Evolutionary conservation across 441 rosid genomes (phyloP).

Genomic region (Gossypium gossypioides): DNA sequence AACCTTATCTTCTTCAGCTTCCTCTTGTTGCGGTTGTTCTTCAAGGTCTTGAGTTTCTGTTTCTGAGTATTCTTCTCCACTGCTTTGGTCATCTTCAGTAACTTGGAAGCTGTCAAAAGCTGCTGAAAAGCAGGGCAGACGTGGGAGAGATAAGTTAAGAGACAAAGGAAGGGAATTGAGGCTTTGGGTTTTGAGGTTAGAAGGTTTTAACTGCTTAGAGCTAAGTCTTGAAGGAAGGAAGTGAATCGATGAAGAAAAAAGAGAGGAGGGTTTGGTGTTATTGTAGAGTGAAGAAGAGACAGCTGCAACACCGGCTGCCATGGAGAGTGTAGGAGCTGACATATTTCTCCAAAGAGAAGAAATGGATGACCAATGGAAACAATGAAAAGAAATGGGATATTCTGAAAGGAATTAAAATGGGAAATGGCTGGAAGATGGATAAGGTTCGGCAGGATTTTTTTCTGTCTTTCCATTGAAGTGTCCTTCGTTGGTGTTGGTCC

Average conservation of each 20-base stretch:
- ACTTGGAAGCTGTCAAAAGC: constrained; percentile 25
- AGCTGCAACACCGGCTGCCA: constrained; percentile 29
- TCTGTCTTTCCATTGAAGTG: not conserved
- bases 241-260: constrained; percentile 12
- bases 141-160: constrained; percentile 19
- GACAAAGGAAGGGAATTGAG: constrained; percentile 19
- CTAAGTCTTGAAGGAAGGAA: constrained; percentile 23
- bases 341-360: constrained; percentile 15
- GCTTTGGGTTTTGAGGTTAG: constrained; percentile 30
- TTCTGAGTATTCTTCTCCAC: constrained; percentile 1
- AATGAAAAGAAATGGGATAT: not conserved
- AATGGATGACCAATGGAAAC: not conserved
- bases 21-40: constrained; percentile 20
- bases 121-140: constrained; percentile 26
- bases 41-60: not conserved
- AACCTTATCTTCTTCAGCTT: constrained; percentile 21
- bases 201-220: constrained; percentile 26
- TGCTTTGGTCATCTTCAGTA: constrained; percentile 2
- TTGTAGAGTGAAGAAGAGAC: constrained; percentile 24
- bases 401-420: not conserved
- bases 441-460: not conserved
- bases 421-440: not conserved
- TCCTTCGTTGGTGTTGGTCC: not conserved
- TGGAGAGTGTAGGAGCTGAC: constrained; percentile 31
- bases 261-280: constrained; percentile 19